Evolutionary conservation across 148 eudicot species (phyloP), one percentile per base, ranked within the genome.

Genomic region (Persicaria tinctoria): DNA sequence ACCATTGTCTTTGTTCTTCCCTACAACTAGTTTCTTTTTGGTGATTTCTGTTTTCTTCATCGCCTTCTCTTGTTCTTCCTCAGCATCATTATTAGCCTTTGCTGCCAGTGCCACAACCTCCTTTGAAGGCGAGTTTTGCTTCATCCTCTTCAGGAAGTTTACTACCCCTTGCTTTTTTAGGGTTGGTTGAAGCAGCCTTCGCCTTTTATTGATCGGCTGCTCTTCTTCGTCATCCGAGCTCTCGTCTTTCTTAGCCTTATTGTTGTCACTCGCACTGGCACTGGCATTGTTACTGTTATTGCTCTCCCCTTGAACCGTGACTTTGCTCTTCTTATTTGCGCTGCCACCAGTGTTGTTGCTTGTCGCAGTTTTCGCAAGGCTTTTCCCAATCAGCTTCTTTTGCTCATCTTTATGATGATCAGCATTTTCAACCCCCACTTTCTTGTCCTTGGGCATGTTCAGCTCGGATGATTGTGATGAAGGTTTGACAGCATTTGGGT

Each of bases 111-210:
- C n/a, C 49, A 32, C 41, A 1, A 32, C 41, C 41, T 74, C 76
- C 41, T 64, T 82, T 9, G 80, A 63, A 0, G 88, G 75, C n/a
- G 84, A 83, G 46, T 79, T 77, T 46, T 81, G 84, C 73, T 80
- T 83, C 45, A 79, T 75, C 79, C 79, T 85, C 81, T 79, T 83
- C 74, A 77, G 47, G 32, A 83, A 78, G 72, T 80, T 78, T 9
- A 75, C 82, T 70, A 75, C 83, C 59, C 83, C 82, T 72, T 84
- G 84, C 63, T 84, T 83, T 72, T 50, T 50, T 2, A 12, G 6
- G 53, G 53, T 8, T 50, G 41, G 41, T 2, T 32, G 41, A 32
- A 50, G 12, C 0, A 50, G 9, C 53, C 6, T 9, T 8, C 53
- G 9, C 53, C 53, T 50, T 50, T 50, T 7, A 50, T 50, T 50